phyloP scores from a whole-genome alignment of 1,139 yeast species.

The Eremothecium gossypii region DNA sequence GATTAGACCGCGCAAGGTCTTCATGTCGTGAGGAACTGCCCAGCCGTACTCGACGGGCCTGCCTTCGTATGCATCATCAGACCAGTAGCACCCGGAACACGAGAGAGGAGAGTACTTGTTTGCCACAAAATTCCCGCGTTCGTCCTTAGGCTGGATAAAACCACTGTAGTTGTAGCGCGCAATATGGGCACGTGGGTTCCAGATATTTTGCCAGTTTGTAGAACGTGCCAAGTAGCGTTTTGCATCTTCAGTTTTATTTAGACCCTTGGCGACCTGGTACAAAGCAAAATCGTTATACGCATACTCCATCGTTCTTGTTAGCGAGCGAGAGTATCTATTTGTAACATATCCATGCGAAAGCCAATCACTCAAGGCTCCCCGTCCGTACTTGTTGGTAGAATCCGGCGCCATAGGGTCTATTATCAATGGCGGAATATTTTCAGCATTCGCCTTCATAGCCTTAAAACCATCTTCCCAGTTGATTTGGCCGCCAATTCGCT shows the following conservation, averaged over 20 bases:
- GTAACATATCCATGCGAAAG: slow-evolving; percentile 30
- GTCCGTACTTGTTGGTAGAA: slow-evolving; percentile 29
- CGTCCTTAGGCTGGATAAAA: slow-evolving; percentile 32
- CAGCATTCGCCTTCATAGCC: slow-evolving; percentile 36
- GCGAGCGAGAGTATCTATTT: slow-evolving; percentile 30
- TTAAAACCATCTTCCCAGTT: slow-evolving; percentile 32
- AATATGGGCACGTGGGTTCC: slow-evolving; percentile 31
- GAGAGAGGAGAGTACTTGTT: slow-evolving; percentile 28
- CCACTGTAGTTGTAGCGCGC: slow-evolving; percentile 26
- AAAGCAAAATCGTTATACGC: slow-evolving; percentile 35
- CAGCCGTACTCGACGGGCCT: slow-evolving; percentile 32
- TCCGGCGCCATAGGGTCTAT: slow-evolving; percentile 29
- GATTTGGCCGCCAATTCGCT: slow-evolving; percentile 23
- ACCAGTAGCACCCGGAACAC: slow-evolving; percentile 33
- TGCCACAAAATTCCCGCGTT: slow-evolving; percentile 27
- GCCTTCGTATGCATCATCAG: slow-evolving; percentile 29
- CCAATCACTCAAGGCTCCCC: slow-evolving; percentile 34
- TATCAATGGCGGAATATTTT: slow-evolving; percentile 29
- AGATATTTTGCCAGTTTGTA: slow-evolving; percentile 34
- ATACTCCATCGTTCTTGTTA: slow-evolving; percentile 35
- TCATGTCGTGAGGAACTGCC: slow-evolving; percentile 33
- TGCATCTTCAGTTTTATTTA: slow-evolving; percentile 25
- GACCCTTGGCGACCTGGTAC: slow-evolving; percentile 32
- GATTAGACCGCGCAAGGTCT: slow-evolving; percentile 26
- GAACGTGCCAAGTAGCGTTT: slow-evolving; percentile 32